Conservation (phyloP, 2,329 filamentous ascomycete genomes). For the Aspergillus uvarum region DNA sequence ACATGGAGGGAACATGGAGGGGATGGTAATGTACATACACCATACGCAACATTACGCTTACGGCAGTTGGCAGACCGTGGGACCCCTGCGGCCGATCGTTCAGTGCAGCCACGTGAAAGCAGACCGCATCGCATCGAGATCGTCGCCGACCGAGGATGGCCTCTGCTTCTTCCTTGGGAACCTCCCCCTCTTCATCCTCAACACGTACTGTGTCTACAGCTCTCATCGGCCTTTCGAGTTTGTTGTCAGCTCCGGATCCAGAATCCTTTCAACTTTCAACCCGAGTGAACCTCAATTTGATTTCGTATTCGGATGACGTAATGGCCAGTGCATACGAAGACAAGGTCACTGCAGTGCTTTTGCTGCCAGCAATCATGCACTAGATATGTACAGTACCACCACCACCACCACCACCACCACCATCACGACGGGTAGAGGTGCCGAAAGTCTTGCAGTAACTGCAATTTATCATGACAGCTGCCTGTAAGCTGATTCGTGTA, state of each 20-base stretch:
- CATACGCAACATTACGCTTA: slow-evolving; percentile 3
- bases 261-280: no score
- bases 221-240: neutral
- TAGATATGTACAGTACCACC: no score
- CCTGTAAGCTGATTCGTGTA: slow-evolving; percentile 10
- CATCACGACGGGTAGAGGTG: no score
- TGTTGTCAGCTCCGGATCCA: no score
- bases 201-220: no score
- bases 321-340: slow-evolving; percentile 6
- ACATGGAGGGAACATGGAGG: no score
- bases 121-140: slow-evolving; percentile 21
- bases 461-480: slow-evolving; percentile 13
- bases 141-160: slow-evolving; percentile 15
- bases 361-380: no score
- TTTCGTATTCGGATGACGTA: slow-evolving; percentile 10
- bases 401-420: no score
- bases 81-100: slow-evolving; percentile 27
- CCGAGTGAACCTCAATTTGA: no score
- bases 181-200: neutral
- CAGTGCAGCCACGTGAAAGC: slow-evolving; percentile 24
- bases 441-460: neutral
- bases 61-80: slow-evolving; percentile 20
- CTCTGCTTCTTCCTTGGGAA: neutral
- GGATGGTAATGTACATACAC: neutral
- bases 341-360: no score